phyloP scores from a whole-genome alignment of 2,329 filamentous ascomycete genomes.

The Talaromyces funiculosus region DNA sequence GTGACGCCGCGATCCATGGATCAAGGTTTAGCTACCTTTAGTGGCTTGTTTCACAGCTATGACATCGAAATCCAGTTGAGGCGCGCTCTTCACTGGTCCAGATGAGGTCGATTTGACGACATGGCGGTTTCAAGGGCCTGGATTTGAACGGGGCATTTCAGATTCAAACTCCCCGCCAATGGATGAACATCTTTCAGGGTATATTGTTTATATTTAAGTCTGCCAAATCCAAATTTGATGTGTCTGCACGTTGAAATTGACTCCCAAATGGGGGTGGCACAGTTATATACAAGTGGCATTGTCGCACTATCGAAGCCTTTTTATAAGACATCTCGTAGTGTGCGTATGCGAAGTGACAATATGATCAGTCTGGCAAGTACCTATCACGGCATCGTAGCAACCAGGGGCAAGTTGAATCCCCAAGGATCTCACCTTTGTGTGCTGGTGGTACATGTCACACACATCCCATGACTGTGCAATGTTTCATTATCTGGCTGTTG shows the following conservation, averaged over 20 bases:
- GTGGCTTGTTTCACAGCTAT: neutral
- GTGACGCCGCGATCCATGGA: neutral
- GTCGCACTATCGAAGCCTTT: too few species aligned
- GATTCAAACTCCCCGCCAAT: neutral
- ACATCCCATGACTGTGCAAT: neutral
- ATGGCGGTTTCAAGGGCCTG: neutral
- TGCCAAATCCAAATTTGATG: neutral
- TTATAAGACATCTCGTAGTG: neutral
- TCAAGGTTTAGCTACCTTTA: neutral
- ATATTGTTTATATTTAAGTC: too few species aligned
- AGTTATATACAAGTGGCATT: too few species aligned
- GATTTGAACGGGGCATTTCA: neutral
- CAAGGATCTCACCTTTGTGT: neutral
- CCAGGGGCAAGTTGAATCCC: neutral
- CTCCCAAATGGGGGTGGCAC: too few species aligned
- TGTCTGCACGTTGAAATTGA: too few species aligned
- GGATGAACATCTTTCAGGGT: neutral
- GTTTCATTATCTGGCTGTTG: neutral
- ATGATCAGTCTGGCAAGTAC: neutral
- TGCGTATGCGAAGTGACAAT: too few species aligned
- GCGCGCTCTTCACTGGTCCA: neutral
- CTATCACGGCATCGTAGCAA: neutral
- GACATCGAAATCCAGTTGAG: neutral
- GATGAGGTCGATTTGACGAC: conserved; percentile 7
- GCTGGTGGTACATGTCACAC: neutral